Conservation (phyloP, 208 protist genomes). For the Lotmaria passim region DNA sequence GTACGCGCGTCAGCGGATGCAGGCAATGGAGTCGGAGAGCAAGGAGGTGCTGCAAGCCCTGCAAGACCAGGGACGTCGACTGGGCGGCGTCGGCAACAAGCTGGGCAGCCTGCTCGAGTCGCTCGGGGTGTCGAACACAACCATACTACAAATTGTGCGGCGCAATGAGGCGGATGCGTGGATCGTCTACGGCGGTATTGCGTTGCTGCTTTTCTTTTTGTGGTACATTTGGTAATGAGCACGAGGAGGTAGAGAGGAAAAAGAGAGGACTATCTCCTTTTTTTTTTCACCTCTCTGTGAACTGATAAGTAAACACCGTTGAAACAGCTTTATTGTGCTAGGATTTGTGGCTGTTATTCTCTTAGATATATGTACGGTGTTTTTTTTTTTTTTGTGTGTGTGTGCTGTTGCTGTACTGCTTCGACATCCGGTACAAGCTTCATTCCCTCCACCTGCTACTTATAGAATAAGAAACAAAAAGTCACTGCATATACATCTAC, state of each 20-base stretch:
- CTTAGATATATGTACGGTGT: conserved; percentile 7
- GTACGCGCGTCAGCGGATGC: conserved; percentile 68
- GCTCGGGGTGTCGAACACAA: conserved; percentile 81
- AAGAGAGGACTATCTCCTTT: neutral
- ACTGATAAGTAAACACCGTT: neutral
- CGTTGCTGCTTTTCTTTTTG: conserved; percentile 63
- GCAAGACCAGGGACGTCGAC: conserved; percentile 60
- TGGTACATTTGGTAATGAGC: conserved; percentile 66
- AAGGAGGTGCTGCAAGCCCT: conserved; percentile 68
- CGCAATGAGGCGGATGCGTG: conserved; percentile 84
- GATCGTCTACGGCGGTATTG: conserved; percentile 77
- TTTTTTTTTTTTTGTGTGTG: conserved; percentile 17
- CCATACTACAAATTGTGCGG: conserved; percentile 77
- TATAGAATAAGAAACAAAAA: too few species aligned
- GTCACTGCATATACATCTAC: too few species aligned
- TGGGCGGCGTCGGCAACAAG: conserved; percentile 64
- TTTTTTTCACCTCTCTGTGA: neutral
- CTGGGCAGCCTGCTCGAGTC: conserved; percentile 75
- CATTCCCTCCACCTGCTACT: too few species aligned
- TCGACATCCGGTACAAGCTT: too few species aligned
- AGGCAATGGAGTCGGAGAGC: conserved; percentile 74
- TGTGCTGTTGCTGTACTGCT: neutral
- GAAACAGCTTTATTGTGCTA: neutral
- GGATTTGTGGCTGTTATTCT: neutral
- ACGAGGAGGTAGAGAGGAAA: neutral